Evolutionary conservation across 441 rosid genomes (phyloP).

Genomic region (Eutrema salsugineum): DNA sequence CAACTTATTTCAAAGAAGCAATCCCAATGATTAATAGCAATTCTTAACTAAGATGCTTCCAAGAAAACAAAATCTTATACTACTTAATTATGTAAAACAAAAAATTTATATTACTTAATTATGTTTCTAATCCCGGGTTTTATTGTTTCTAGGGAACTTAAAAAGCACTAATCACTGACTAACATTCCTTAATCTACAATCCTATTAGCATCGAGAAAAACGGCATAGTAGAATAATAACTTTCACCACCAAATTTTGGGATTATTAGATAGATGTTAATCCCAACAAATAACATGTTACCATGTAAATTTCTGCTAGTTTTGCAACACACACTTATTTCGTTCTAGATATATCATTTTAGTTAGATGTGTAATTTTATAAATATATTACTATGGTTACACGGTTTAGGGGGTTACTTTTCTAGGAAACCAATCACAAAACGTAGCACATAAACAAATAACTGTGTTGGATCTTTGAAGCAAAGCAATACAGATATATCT

Average conservation of each 20-base stretch:
- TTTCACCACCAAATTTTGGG: too few relatives aligned
- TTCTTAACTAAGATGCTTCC: not conserved
- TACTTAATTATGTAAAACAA: too few relatives aligned
- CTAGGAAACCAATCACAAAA: constrained; percentile 1
- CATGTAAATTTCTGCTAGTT: too few relatives aligned
- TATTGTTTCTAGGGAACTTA: not conserved
- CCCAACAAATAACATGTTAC: too few relatives aligned
- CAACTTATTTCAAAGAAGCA: not conserved
- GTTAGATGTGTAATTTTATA: too few relatives aligned
- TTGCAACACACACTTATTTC: too few relatives aligned
- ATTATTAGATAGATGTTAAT: too few relatives aligned
- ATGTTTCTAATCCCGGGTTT: not conserved
- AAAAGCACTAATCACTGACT: not conserved
- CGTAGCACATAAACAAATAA: not conserved
- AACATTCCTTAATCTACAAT: not conserved
- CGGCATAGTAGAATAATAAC: too few relatives aligned
- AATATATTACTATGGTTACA: not conserved
- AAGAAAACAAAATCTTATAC: not conserved
- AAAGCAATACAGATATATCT: not conserved
- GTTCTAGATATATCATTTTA: too few relatives aligned
- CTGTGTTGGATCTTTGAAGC: constrained; percentile 17
- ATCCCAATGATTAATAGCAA: not conserved
- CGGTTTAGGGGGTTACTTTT: not conserved
- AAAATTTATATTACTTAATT: too few relatives aligned
- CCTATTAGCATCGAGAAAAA: too few relatives aligned